Conservation (phyloP, 768 basidiomycete species). For the Boletus sp. region DNA sequence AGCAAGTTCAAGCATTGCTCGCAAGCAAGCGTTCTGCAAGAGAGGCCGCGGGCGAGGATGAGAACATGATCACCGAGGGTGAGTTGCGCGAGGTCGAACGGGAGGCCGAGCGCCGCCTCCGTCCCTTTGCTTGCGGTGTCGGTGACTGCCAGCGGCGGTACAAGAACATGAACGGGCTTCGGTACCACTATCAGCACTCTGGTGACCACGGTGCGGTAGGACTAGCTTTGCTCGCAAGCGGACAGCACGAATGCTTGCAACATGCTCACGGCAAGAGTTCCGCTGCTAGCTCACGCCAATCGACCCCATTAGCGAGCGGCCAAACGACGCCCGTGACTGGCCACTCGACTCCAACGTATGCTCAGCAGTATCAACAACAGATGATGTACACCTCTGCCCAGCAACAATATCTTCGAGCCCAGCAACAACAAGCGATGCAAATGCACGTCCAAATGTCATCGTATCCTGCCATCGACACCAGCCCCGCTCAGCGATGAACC, state of each 20-base stretch:
- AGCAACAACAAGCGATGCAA: slow-evolving; percentile 34
- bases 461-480: slow-evolving; percentile 18
- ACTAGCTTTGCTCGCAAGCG: slow-evolving; percentile 75
- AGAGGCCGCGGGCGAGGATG: slow-evolving; percentile 43
- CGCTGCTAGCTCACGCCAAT: slow-evolving; percentile 33
- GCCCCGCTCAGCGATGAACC: slow-evolving; percentile 16
- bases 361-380: slow-evolving; percentile 37
- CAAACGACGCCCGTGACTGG: slow-evolving; percentile 32
- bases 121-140: slow-evolving; percentile 89
- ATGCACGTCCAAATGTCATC: slow-evolving; percentile 27
- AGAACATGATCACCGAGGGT: slow-evolving; percentile 49
- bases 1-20: slow-evolving; percentile 71
- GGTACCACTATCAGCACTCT: slow-evolving; percentile 96
- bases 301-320: slow-evolving; percentile 32
- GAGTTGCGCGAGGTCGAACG: slow-evolving; percentile 73
- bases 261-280: slow-evolving; percentile 32
- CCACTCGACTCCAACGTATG: slow-evolving; percentile 31
- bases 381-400: slow-evolving; percentile 38
- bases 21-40: slow-evolving; percentile 43
- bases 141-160: slow-evolving; percentile 86
- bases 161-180: slow-evolving; percentile 97
- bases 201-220: slow-evolving; percentile 94
- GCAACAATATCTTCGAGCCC: slow-evolving; percentile 37
- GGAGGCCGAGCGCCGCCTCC: slow-evolving; percentile 78
- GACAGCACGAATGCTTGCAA: slow-evolving; percentile 58